A percentile compares a stretch with the other conserved stretches of the same genome.
These are phyloP conservation scores for Tetracladium marchalianum DNA, from an alignment of 495 filamentous ascomycete genomes.

Conservation along the genomic window DNA sequence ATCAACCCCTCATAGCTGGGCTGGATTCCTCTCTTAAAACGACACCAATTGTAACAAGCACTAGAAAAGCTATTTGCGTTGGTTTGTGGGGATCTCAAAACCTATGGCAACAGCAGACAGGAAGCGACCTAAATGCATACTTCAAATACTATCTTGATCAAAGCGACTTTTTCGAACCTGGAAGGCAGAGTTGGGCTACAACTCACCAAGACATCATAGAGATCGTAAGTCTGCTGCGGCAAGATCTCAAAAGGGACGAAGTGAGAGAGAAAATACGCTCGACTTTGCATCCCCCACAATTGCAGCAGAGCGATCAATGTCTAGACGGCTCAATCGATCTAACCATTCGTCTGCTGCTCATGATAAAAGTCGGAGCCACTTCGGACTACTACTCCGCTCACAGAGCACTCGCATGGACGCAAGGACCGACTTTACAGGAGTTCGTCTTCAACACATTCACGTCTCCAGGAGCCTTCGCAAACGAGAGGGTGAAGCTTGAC, in stretches of 20 bases:
- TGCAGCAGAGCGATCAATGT: not conserved
- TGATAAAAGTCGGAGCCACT: slow-evolving; percentile 10
- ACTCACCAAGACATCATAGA: slow-evolving; percentile 5
- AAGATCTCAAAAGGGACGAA: not conserved
- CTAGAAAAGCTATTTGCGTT: no score
- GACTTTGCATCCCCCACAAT: not conserved
- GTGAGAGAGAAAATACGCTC: not conserved
- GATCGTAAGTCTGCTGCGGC: slow-evolving; percentile 1
- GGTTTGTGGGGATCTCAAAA: no score
- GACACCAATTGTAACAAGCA: slow-evolving; percentile 3
- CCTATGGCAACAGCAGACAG: no score
- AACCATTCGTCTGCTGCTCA: slow-evolving; percentile 15
- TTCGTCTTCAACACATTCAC: slow-evolving; percentile 6
- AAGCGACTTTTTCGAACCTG: not conserved
- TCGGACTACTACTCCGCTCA: not conserved
- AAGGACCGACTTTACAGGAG: slow-evolving; percentile 7
- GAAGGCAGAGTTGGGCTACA: not conserved
- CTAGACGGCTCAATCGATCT: slow-evolving; percentile 12
- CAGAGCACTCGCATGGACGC: slow-evolving; percentile 4
- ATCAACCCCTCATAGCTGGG: no score
- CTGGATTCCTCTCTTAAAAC: slow-evolving; percentile 11
- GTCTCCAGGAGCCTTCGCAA: not conserved
- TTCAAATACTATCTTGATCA: no score
- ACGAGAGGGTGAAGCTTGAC: slow-evolving; percentile 12
- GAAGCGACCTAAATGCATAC: no score